Conservation (phyloP, 2,329 filamentous ascomycete species). For the Neophaeococcomyces aloes region DNA sequence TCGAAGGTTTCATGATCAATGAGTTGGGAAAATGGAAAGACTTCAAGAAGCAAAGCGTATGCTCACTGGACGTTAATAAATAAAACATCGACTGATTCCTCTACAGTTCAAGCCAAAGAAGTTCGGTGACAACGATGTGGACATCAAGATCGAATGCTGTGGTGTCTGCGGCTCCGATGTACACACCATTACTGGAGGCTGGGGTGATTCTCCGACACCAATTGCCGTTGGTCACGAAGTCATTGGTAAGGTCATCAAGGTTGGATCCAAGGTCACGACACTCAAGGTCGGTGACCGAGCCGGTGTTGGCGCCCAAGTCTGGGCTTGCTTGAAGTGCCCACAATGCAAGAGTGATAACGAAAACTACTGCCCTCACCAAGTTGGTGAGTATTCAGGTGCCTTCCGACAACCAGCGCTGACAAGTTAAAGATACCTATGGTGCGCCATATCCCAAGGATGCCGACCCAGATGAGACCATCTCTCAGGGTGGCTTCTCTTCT, state of each 20-base stretch:
- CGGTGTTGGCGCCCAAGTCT: constrained; percentile 58
- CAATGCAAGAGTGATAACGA: constrained; percentile 58
- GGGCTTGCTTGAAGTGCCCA: constrained; percentile 54
- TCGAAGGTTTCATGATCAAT: constrained; percentile 41
- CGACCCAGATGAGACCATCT: constrained; percentile 46
- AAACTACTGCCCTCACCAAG: constrained; percentile 53
- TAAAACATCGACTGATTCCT: not conserved
- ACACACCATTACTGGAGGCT: constrained; percentile 56
- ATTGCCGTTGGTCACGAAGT: constrained; percentile 53
- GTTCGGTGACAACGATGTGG: constrained; percentile 77
- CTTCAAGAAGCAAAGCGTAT: constrained; percentile 48
- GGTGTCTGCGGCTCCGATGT: constrained; percentile 65
- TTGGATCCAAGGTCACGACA: constrained; percentile 54
- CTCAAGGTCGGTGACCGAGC: constrained; percentile 54
- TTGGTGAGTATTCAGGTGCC: constrained; percentile 19
- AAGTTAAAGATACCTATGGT: constrained; percentile 40
- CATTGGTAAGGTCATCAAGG: constrained; percentile 56
- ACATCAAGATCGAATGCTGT: constrained; percentile 75
- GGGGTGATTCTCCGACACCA: constrained; percentile 42
- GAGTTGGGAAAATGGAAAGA: constrained; percentile 56
- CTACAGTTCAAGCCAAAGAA: constrained; percentile 66
- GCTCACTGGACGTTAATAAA: constrained; percentile 12
- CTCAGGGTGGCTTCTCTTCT: constrained; percentile 56
- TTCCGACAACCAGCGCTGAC: not conserved
- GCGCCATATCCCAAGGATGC: constrained; percentile 39